Conservation (phyloP, 2,329 filamentous ascomycete genomes). For the Scolecobasidium constrictum region DNA sequence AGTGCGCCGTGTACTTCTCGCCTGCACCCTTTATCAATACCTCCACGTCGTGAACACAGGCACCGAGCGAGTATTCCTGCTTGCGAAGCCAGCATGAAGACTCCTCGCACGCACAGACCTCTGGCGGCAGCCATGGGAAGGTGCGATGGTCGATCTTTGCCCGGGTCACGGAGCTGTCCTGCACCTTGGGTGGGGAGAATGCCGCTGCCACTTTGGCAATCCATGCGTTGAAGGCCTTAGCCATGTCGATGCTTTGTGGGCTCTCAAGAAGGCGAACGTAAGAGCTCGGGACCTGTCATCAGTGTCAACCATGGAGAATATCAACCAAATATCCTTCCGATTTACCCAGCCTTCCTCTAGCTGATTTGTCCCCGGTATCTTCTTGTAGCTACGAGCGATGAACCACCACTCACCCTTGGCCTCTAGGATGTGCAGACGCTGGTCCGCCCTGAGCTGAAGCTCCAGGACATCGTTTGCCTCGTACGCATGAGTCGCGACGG, state of each 20-base stretch:
- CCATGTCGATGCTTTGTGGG: background rate
- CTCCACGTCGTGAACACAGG: slow-evolving; percentile 8
- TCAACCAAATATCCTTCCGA: background rate
- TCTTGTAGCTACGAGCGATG: slow-evolving; percentile 10
- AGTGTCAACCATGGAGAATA: background rate
- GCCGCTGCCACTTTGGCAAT: background rate
- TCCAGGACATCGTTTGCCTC: slow-evolving; percentile 8
- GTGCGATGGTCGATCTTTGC: background rate
- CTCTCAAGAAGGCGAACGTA: background rate
- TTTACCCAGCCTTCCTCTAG: slow-evolving; percentile 19
- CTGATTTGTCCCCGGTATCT: too few relatives aligned
- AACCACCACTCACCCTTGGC: slow-evolving; percentile 9
- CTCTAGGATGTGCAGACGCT: slow-evolving; percentile 3
- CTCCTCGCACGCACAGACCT: slow-evolving; percentile 2
- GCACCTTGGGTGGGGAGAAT: too few relatives aligned
- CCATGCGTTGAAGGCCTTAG: background rate
- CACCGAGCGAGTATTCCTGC: slow-evolving; percentile 4
- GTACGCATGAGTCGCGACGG: background rate
- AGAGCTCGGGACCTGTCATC: background rate
- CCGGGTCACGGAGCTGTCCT: too few relatives aligned
- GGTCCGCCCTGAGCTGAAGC: background rate
- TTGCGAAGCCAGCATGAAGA: slow-evolving; percentile 3
- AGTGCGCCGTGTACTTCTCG: slow-evolving; percentile 1
- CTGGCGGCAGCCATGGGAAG: background rate
- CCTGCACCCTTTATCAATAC: slow-evolving; percentile 1